These are phyloP conservation scores for Didymella arachidicola DNA, from an alignment of 2,329 filamentous ascomycete genomes.

Conservation along the genomic window DNA sequence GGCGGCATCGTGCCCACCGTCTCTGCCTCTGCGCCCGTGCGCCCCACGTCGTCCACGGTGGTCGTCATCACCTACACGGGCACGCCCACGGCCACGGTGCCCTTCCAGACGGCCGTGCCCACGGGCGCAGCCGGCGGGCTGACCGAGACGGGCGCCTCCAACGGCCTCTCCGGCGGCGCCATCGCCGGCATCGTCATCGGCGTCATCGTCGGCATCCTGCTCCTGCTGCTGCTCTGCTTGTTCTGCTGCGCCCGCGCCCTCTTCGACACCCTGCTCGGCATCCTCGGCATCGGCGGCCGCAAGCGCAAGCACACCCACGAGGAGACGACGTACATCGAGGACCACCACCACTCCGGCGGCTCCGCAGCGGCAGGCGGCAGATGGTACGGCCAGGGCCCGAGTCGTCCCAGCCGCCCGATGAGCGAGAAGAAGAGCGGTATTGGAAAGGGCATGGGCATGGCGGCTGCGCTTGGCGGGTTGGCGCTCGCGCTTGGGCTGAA, in stretches of 20 bases:
- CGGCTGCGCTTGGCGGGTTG: slow-evolving; percentile 54
- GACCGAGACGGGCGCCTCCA: slow-evolving; percentile 37
- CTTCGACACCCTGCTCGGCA: slow-evolving; percentile 65
- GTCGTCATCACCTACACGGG: slow-evolving; percentile 58
- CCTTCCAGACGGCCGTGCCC: slow-evolving; percentile 62
- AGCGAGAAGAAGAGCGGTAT: slow-evolving; percentile 47
- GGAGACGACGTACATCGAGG: slow-evolving; percentile 70
- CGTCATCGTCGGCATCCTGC: slow-evolving; percentile 69
- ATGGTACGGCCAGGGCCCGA: slow-evolving; percentile 56
- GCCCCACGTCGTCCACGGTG: slow-evolving; percentile 62
- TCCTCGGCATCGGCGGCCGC: slow-evolving; percentile 68
- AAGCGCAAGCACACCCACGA: slow-evolving; percentile 57
- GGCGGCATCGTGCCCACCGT: slow-evolving; percentile 46
- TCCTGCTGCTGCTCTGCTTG: slow-evolving; percentile 76
- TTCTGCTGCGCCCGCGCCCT: slow-evolving; percentile 68
- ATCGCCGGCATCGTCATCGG: slow-evolving; percentile 85
- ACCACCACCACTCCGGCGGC: slow-evolving; percentile 66
- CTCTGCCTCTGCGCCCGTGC: slow-evolving; percentile 60
- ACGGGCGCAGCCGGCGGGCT: slow-evolving; percentile 58
- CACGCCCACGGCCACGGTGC: slow-evolving; percentile 56
- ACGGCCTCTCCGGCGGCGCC: slow-evolving; percentile 70
- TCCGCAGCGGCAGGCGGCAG: slow-evolving; percentile 62
- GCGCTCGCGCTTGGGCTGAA: slow-evolving; percentile 57
- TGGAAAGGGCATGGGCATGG: slow-evolving; percentile 50
- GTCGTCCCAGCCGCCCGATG: slow-evolving; percentile 44